A percentile compares a stretch with the other conserved stretches of the same genome.
These are phyloP conservation scores for Peronospora farinosa DNA, from an alignment of 352 stramenopile genomes.

Conservation along the genomic window DNA sequence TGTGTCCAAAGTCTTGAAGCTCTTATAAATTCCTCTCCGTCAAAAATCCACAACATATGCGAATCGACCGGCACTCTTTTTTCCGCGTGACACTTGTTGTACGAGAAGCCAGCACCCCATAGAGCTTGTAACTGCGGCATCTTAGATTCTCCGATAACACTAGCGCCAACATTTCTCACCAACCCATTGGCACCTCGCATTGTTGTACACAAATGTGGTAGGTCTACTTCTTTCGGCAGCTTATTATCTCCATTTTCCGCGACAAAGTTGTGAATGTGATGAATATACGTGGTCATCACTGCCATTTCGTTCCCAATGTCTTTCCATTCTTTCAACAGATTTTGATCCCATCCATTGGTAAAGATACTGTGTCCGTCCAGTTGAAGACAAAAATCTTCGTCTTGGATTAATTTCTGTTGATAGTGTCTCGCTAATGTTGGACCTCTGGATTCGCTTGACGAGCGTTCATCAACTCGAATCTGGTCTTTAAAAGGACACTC, in stretches of 20 bases:
- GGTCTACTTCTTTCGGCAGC: constrained; percentile 10
- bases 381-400: constrained; percentile 83
- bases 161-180: constrained; percentile 70
- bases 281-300: constrained; percentile 73
- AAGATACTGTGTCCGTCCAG: constrained; percentile 84
- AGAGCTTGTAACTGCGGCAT: constrained; percentile 66
- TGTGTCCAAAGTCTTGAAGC: constrained; percentile 55
- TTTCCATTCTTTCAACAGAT: constrained; percentile 67
- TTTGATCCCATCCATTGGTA: constrained; percentile 77
- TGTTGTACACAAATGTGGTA: constrained; percentile 67
- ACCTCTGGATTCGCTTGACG: constrained; percentile 63
- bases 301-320: constrained; percentile 79
- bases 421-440: constrained; percentile 74
- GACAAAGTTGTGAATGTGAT: constrained; percentile 80
- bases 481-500: constrained; percentile 64
- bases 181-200: constrained; percentile 58
- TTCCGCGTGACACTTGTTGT: constrained; percentile 81
- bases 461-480: constrained; percentile 61
- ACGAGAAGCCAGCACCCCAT: constrained; percentile 76
- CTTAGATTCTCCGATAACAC: constrained; percentile 71
- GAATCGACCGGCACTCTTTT: constrained; percentile 64
- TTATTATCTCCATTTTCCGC: constrained; percentile 75
- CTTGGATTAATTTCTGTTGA: constrained; percentile 67
- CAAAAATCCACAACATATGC: constrained; percentile 78
- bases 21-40: constrained; percentile 65